These are phyloP conservation scores for Crucihimalaya himalaica DNA, from an alignment of 345 rosid species.

Conservation along the genomic window DNA sequence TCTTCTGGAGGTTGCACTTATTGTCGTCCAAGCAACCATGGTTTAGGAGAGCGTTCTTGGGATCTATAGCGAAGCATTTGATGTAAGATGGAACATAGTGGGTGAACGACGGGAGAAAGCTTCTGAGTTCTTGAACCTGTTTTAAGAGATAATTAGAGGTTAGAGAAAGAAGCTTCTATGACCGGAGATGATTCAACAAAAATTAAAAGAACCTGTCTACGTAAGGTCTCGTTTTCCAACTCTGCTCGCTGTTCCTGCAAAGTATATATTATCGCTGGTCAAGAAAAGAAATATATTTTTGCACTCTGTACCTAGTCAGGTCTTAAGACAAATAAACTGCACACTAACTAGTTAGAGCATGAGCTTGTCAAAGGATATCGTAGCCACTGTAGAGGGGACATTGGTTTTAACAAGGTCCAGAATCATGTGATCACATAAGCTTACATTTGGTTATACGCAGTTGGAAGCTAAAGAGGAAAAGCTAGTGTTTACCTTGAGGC, in stretches of 20 bases:
- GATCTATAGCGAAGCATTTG: constrained; percentile 58
- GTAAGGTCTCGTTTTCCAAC: constrained; percentile 89
- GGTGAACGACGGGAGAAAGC: constrained; percentile 57
- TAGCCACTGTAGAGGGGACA: background rate
- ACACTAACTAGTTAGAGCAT: constrained; percentile 13
- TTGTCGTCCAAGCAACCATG: constrained; percentile 46
- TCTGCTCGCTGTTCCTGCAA: constrained; percentile 75
- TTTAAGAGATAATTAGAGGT: constrained; percentile 19
- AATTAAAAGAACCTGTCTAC: constrained; percentile 61
- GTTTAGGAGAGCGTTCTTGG: constrained; percentile 44
- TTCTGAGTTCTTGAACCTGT: constrained; percentile 81
- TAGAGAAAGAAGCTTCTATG: background rate
- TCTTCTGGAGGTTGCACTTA: constrained; percentile 48
- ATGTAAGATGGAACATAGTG: constrained; percentile 49
- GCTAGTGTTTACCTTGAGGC: constrained; percentile 58
- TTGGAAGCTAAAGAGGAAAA: constrained; percentile 17
- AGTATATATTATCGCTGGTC: background rate
- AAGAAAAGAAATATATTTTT: background rate
- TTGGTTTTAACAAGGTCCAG: background rate
- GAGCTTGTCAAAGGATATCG: background rate
- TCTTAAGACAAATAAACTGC: background rate
- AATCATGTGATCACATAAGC: constrained; percentile 19
- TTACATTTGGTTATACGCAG: background rate
- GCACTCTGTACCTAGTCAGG: background rate
- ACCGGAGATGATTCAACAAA: background rate